These are phyloP conservation scores for Haplosporangium gracile DNA, from an alignment of 192 early-diverging fungal species.

Conservation along the genomic window DNA sequence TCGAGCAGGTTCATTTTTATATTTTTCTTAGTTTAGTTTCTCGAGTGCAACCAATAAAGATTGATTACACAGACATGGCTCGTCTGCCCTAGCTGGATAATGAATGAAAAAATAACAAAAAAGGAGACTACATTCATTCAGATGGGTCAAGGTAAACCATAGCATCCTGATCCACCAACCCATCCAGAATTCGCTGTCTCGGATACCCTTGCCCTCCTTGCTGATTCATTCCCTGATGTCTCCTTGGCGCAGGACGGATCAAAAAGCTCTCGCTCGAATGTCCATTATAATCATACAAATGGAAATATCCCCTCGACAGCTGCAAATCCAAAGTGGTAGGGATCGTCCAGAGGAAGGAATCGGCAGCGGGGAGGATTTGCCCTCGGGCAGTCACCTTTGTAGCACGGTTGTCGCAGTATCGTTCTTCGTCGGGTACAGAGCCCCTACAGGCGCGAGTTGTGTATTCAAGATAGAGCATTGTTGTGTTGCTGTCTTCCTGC, in stretches of 20 bases:
- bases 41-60: too few species aligned
- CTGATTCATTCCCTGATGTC: neutral
- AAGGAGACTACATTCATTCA: neutral
- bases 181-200: neutral
- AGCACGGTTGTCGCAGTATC: constrained; percentile 35
- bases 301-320: constrained; percentile 30
- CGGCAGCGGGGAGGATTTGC: constrained; percentile 9
- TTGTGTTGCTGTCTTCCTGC: constrained; percentile 23
- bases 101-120: neutral
- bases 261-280: constrained; percentile 29
- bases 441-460: constrained; percentile 31
- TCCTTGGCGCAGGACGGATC: constrained; percentile 1
- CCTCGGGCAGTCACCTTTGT: constrained; percentile 29
- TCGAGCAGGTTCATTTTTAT: too few species aligned
- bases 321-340: constrained; percentile 41
- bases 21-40: too few species aligned
- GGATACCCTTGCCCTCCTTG: neutral
- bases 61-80: too few species aligned
- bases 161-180: neutral
- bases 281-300: constrained; percentile 41
- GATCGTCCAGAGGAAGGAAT: constrained; percentile 30
- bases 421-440: constrained; percentile 23
- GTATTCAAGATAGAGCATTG: constrained; percentile 48
- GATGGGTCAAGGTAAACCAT: neutral
- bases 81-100: too few species aligned